Conservation (phyloP, 2,329 filamentous ascomycete genomes). For the Didymosphaeria variabile region DNA sequence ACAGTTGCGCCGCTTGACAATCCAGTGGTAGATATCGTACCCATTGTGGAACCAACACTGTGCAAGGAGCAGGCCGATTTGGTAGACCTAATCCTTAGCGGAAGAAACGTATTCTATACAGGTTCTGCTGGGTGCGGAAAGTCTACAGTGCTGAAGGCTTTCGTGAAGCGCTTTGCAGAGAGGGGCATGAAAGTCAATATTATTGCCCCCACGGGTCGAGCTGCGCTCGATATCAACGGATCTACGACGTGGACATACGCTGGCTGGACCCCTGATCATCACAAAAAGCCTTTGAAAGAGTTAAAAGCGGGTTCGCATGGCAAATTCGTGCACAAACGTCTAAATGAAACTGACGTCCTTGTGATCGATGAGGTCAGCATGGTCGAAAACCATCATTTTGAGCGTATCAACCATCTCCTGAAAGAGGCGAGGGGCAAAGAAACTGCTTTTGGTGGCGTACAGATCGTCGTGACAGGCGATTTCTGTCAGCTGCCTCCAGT, state of each 20-base stretch:
- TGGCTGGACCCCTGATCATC: constrained; percentile 62
- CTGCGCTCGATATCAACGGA: constrained; percentile 66
- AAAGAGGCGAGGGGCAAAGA: constrained; percentile 47
- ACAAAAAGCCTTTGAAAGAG: constrained; percentile 53
- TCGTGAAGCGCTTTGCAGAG: constrained; percentile 52
- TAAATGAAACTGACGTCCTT: constrained; percentile 61
- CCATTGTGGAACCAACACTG: constrained; percentile 42
- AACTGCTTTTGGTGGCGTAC: constrained; percentile 58
- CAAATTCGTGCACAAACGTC: constrained; percentile 47
- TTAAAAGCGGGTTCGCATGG: constrained; percentile 46
- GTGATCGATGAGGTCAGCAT: constrained; percentile 74
- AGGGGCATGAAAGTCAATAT: constrained; percentile 57
- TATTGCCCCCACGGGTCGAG: constrained; percentile 67
- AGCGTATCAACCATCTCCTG: constrained; percentile 59
- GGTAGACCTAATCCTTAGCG: constrained; percentile 61
- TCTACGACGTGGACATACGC: constrained; percentile 66
- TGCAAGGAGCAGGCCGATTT: constrained; percentile 60
- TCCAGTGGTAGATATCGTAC: constrained; percentile 21
- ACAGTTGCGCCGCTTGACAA: neutral
- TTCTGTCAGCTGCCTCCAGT: constrained; percentile 63
- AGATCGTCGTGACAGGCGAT: constrained; percentile 67
- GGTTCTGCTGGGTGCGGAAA: constrained; percentile 71
- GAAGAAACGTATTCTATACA: constrained; percentile 70
- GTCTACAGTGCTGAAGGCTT: constrained; percentile 63
- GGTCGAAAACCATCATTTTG: constrained; percentile 65